Conservation (phyloP, 306 rosid species). For the Vigna angularis region DNA sequence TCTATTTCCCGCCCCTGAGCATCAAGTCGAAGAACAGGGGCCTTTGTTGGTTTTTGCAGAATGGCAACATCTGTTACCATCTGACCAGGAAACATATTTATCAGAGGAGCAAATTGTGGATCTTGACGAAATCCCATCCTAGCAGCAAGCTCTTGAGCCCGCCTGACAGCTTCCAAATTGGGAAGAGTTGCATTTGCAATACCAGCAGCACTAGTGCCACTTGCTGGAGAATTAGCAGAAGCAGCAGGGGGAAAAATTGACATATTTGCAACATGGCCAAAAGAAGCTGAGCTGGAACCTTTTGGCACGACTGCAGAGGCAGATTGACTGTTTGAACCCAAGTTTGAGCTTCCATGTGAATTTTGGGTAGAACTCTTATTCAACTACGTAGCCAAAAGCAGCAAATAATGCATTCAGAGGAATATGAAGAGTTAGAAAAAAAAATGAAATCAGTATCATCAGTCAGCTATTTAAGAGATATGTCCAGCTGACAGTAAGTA, state of each 20-base stretch:
- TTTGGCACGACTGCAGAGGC: constrained; percentile 15
- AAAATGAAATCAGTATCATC: neutral
- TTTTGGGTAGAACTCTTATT: constrained; percentile 63
- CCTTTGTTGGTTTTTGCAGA: constrained; percentile 84
- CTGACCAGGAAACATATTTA: constrained; percentile 92
- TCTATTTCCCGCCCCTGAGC: constrained; percentile 96
- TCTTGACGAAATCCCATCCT: constrained; percentile 96
- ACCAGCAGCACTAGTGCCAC: constrained; percentile 53
- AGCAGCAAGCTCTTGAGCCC: constrained; percentile 94
- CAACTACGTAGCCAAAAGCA: constrained; percentile 60
- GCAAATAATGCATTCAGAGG: constrained; percentile 44
- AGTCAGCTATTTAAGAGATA: constrained; percentile 11
- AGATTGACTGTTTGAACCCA: constrained; percentile 56
- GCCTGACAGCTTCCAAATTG: constrained; percentile 84
- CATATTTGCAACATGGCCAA: constrained; percentile 47
- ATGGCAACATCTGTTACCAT: constrained; percentile 58
- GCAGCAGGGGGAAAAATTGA: constrained; percentile 55
- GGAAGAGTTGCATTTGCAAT: constrained; percentile 53
- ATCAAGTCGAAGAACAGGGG: constrained; percentile 98
- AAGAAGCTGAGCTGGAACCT: constrained; percentile 32
- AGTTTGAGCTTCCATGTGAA: constrained; percentile 53
- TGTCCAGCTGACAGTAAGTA: constrained; percentile 9
- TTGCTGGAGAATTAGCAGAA: constrained; percentile 39
- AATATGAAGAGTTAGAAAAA: constrained; percentile 10
- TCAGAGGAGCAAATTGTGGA: constrained; percentile 93